phyloP scores from a whole-genome alignment of 169 alveolate species.

The Cryptosporidium bovis region DNA sequence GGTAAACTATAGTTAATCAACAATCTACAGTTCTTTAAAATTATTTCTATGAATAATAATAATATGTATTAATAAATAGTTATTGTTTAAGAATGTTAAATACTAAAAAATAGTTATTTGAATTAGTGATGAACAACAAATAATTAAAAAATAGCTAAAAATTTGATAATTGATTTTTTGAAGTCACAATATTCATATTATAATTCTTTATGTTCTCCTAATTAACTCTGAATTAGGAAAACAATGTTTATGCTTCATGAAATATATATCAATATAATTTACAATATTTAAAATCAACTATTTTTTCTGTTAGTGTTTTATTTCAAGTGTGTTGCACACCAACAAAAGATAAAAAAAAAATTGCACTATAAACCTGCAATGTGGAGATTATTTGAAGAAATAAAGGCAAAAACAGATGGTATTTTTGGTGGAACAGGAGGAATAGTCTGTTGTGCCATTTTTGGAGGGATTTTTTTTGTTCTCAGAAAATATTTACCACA shows the following conservation, averaged over 20 bases:
- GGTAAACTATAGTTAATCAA: too few relatives aligned
- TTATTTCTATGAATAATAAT: too few relatives aligned
- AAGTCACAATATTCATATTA: background rate
- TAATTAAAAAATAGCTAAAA: background rate
- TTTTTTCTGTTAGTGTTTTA: background rate
- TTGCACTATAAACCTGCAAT: background rate
- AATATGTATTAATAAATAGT: too few relatives aligned
- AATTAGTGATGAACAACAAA: background rate
- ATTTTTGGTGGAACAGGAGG: slow-evolving; percentile 41
- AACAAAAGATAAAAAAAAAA: background rate
- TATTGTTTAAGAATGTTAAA: too few relatives aligned
- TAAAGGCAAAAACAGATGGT: slow-evolving; percentile 33
- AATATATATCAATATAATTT: too few relatives aligned
- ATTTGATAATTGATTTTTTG: background rate
- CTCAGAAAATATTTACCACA: slow-evolving; percentile 56
- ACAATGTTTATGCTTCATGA: too few relatives aligned
- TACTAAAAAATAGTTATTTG: background rate
- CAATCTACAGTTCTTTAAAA: too few relatives aligned
- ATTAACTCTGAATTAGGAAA: too few relatives aligned
- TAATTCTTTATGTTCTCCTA: too few relatives aligned
- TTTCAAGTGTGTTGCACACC: slow-evolving; percentile 69
- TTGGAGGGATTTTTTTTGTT: slow-evolving; percentile 35
- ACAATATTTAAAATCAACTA: too few relatives aligned
- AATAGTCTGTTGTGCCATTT: slow-evolving; percentile 63
- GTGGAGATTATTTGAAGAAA: slow-evolving; percentile 53